These are phyloP conservation scores for Arthrobotrys megalospora DNA, from an alignment of 2,329 filamentous ascomycete species.

Conservation along the genomic window DNA sequence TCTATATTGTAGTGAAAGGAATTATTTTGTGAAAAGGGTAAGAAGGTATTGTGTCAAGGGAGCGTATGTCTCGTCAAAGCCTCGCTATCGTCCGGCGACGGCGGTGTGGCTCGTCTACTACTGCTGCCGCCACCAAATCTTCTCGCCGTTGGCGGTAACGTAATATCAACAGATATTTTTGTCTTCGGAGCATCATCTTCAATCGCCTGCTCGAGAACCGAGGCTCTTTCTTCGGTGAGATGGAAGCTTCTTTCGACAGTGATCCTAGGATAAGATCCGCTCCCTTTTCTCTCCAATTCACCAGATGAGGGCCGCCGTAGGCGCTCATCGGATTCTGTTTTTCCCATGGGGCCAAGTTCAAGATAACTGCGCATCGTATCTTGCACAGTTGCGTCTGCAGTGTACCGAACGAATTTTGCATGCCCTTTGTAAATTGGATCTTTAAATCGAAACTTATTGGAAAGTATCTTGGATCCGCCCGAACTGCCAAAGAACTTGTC, in stretches of 20 bases:
- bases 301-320: constrained; percentile 19
- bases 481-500: constrained; percentile 41
- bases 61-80: not conserved
- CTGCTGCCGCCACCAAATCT: constrained; percentile 17
- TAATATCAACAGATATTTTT: constrained; percentile 21
- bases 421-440: constrained; percentile 53
- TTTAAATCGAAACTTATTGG: constrained; percentile 38
- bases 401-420: constrained; percentile 48
- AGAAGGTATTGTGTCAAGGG: constrained; percentile 3
- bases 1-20: too few relatives aligned
- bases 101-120: constrained; percentile 21
- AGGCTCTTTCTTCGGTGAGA: constrained; percentile 52
- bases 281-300: constrained; percentile 25
- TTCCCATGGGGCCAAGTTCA: constrained; percentile 33
- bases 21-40: not conserved
- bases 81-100: constrained; percentile 30
- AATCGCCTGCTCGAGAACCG: constrained; percentile 35
- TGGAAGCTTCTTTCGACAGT: constrained; percentile 49
- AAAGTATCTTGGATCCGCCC: constrained; percentile 28
- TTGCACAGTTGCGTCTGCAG: constrained; percentile 45
- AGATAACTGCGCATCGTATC: constrained; percentile 47
- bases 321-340: constrained; percentile 26
- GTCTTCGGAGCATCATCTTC: constrained; percentile 3
- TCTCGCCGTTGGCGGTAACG: constrained; percentile 27
- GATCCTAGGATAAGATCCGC: constrained; percentile 34